A percentile compares a stretch with the other conserved stretches of the same genome.
These are phyloP conservation scores for Macrolepiota albuminosa DNA, from an alignment of 768 basidiomycete genomes.

Conservation along the genomic window DNA sequence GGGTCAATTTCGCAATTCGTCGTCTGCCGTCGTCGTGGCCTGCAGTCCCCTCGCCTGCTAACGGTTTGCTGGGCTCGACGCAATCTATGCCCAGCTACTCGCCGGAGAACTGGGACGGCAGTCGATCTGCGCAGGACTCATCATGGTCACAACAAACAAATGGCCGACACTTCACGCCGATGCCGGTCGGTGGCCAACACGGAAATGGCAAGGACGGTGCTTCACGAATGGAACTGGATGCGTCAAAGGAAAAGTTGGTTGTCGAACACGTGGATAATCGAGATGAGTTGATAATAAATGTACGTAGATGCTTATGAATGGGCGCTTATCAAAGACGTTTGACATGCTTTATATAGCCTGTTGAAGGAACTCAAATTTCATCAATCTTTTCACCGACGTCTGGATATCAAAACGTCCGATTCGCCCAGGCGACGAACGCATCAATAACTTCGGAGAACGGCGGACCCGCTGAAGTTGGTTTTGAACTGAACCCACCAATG, in stretches of 20 bases:
- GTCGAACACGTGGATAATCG: not conserved
- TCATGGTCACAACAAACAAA: not conserved
- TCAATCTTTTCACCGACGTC: not conserved
- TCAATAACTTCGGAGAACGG: not conserved
- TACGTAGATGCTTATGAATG: not conserved
- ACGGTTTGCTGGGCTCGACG: not conserved
- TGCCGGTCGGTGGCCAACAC: not conserved
- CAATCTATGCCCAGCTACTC: constrained; percentile 14
- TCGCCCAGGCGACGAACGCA: not conserved
- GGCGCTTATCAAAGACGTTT: not conserved
- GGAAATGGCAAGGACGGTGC: not conserved
- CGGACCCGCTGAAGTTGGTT: not conserved
- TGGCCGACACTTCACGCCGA: not conserved
- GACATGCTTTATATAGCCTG: not conserved
- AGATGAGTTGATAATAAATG: not conserved
- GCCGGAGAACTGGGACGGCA: constrained; percentile 17
- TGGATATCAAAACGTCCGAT: not conserved
- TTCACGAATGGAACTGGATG: not conserved
- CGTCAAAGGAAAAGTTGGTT: not conserved
- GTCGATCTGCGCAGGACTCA: constrained; percentile 4
- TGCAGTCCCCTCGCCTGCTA: not conserved
- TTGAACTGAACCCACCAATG: not conserved
- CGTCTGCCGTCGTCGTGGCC: not conserved
- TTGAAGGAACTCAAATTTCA: not conserved
- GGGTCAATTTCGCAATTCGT: not conserved